phyloP scores from a whole-genome alignment of 495 filamentous ascomycete species.

The Penicillium cosmopolitanum region DNA sequence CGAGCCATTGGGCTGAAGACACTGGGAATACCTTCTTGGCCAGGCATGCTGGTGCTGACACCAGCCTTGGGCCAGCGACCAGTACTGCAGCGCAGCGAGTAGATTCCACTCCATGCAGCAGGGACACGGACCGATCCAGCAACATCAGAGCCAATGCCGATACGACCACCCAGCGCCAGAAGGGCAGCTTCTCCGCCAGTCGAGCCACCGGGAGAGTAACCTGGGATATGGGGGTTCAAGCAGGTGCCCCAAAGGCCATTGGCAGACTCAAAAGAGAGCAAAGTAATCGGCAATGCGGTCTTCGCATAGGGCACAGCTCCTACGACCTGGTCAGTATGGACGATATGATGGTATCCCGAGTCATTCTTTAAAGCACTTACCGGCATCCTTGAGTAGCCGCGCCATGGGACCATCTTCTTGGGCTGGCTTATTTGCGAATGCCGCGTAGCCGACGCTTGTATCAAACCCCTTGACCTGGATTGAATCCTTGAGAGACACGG shows the following conservation, averaged over 20 bases:
- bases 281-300: conserved; percentile 89
- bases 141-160: conserved; percentile 93
- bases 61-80: conserved; percentile 91
- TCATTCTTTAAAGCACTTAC: conserved; percentile 33
- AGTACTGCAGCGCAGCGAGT: conserved; percentile 89
- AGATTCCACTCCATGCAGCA: conserved; percentile 90
- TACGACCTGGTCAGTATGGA: conserved; percentile 20
- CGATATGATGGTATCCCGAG: not conserved
- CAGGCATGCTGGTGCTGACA: conserved; percentile 86
- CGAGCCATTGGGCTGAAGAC: conserved; percentile 94
- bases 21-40: conserved; percentile 88
- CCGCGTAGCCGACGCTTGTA: conserved; percentile 79
- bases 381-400: conserved; percentile 82
- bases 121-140: conserved; percentile 89
- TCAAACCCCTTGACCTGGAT: conserved; percentile 87
- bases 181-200: conserved; percentile 90
- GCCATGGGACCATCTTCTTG: conserved; percentile 74
- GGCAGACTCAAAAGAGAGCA: conserved; percentile 88
- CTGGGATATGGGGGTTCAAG: conserved; percentile 78
- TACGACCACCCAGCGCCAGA: conserved; percentile 83
- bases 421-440: conserved; percentile 67
- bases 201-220: conserved; percentile 89
- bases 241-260: conserved; percentile 89
- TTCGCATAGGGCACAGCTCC: conserved; percentile 96
- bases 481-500: conserved; percentile 87